phyloP scores from a whole-genome alignment of 2,329 filamentous ascomycete genomes.

The Xylaria digitata region DNA sequence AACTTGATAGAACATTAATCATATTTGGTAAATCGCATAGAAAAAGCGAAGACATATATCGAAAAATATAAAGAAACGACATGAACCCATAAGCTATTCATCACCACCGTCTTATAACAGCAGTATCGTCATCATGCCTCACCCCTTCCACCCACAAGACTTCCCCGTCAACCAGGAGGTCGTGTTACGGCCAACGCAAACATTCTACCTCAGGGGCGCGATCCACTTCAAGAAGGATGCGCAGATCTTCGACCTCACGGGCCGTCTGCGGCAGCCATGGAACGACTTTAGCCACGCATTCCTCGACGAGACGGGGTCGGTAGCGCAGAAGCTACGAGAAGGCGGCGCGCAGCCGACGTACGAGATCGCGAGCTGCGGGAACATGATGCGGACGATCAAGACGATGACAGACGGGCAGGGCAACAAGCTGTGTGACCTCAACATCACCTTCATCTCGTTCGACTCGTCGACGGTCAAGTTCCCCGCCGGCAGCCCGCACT shows the following conservation, averaged over 20 bases:
- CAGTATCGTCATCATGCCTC: slow-evolving; percentile 43
- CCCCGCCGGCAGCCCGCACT: slow-evolving; percentile 47
- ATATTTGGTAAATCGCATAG: slow-evolving; percentile 5
- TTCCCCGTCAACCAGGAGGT: slow-evolving; percentile 49
- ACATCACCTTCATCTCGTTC: slow-evolving; percentile 53
- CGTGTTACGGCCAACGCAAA: slow-evolving; percentile 43
- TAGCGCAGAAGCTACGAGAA: slow-evolving; percentile 39
- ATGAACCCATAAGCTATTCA: background rate
- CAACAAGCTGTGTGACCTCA: slow-evolving; percentile 49
- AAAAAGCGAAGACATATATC: slow-evolving; percentile 17
- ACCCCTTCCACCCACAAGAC: slow-evolving; percentile 51
- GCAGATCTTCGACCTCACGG: slow-evolving; percentile 47
- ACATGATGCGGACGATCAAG: slow-evolving; percentile 54
- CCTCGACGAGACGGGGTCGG: slow-evolving; percentile 44
- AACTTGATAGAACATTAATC: slow-evolving; percentile 10
- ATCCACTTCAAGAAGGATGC: slow-evolving; percentile 52
- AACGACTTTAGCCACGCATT: slow-evolving; percentile 49
- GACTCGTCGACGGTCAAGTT: slow-evolving; percentile 48
- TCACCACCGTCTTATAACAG: background rate
- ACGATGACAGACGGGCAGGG: slow-evolving; percentile 46
- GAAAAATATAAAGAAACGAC: background rate
- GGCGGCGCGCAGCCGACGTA: slow-evolving; percentile 38
- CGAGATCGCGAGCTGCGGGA: slow-evolving; percentile 48
- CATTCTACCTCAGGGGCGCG: slow-evolving; percentile 49
- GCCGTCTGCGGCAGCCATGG: slow-evolving; percentile 43